phyloP scores from a whole-genome alignment of 305 asterid species.

The Solanum aculeatissimum region DNA sequence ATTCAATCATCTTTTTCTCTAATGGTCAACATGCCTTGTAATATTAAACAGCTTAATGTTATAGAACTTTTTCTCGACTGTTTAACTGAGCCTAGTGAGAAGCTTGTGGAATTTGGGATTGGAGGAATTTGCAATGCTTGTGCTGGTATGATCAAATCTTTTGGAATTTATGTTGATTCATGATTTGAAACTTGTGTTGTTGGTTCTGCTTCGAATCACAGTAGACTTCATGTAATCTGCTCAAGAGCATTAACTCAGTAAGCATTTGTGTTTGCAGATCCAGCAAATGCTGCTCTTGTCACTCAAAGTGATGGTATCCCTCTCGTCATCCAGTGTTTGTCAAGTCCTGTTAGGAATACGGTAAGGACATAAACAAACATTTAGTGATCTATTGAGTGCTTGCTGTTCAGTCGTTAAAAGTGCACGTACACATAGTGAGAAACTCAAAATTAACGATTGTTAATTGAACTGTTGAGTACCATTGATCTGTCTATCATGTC shows the following conservation, averaged over 20 bases:
- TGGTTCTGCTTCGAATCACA: background rate
- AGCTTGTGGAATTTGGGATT: conserved; percentile 75
- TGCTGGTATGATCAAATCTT: conserved; percentile 37
- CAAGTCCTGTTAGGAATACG: conserved; percentile 89
- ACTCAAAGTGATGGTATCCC: conserved; percentile 69
- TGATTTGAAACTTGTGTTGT: background rate
- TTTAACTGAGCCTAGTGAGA: conserved; percentile 82
- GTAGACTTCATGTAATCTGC: background rate
- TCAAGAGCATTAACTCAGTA: background rate
- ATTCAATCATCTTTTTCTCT: background rate
- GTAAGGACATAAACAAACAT: conserved; percentile 21
- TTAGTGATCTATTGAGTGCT: background rate
- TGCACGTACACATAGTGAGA: background rate
- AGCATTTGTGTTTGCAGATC: conserved; percentile 35
- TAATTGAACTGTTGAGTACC: background rate
- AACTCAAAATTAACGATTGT: background rate
- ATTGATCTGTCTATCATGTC: background rate
- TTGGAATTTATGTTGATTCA: background rate
- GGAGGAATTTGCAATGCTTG: conserved; percentile 91
- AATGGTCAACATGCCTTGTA: background rate
- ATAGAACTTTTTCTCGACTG: conserved; percentile 94
- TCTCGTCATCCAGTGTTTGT: conserved; percentile 71
- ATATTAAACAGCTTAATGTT: conserved; percentile 60
- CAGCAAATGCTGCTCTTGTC: conserved; percentile 67
- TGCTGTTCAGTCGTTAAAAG: background rate